phyloP scores from a whole-genome alignment of 1,284 basidiomycete genomes.

The Melampsora americana region DNA sequence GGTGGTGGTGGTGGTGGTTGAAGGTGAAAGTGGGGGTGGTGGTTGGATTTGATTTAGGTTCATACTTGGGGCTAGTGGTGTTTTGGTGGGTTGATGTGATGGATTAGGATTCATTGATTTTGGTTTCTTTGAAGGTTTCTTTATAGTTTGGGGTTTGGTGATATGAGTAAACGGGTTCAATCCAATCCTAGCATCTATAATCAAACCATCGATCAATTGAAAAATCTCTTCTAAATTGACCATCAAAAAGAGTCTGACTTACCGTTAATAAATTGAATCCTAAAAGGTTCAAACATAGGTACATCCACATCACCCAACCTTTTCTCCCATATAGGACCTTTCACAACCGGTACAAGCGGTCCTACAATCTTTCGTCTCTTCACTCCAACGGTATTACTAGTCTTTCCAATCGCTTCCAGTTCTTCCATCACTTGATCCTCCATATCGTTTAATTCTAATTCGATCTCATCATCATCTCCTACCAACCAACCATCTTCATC shows the following conservation, averaged over 20 bases:
- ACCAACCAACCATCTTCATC: slow-evolving; percentile 55
- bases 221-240: too few relatives aligned
- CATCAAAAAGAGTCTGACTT: background rate
- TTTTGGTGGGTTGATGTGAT: background rate
- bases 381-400: slow-evolving; percentile 52
- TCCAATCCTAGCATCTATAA: slow-evolving; percentile 30
- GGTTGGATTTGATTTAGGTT: background rate
- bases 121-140: background rate
- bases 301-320: slow-evolving; percentile 57
- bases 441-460: slow-evolving; percentile 46
- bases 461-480: slow-evolving; percentile 47
- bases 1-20: background rate
- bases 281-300: slow-evolving; percentile 28
- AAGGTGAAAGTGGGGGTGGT: background rate
- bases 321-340: slow-evolving; percentile 72
- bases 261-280: slow-evolving; percentile 36
- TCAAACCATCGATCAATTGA: too few relatives aligned
- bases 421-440: slow-evolving; percentile 58
- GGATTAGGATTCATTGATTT: background rate
- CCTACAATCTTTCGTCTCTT: slow-evolving; percentile 65
- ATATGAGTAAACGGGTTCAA: slow-evolving; percentile 32
- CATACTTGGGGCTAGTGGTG: background rate
- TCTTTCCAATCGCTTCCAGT: slow-evolving; percentile 48
- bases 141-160: slow-evolving; percentile 16
- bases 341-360: slow-evolving; percentile 70